Base-by-base conservation (phyloP, 2,329 filamentous ascomycete genomes). In the Aspergillaceae sp. region DNA sequence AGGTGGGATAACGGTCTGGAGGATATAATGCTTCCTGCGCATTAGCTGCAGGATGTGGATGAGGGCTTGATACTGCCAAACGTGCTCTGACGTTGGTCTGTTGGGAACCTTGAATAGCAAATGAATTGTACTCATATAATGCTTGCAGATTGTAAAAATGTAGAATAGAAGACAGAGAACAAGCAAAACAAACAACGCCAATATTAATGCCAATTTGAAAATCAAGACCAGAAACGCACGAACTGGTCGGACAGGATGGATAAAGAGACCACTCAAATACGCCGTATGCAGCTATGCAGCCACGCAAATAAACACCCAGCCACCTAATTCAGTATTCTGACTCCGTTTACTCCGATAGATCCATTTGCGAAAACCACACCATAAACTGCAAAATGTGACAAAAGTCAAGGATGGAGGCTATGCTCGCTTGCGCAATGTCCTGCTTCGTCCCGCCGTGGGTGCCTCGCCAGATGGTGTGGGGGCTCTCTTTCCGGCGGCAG, bases 361-460 rank as follows among this genome's bases (percentile, higher is more conserved):
- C 19, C 19, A 19, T 19, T 19, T 19, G 19, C 19, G 19, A 19
- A 19, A 19, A 19, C 2, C 19, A 26, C n/a, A 38, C 19, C 19
- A 28, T 3, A 19, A 38, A 27, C 36, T 28, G 11, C 36, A 38
- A 4, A 38, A 38, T 11, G 4, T 10, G 10, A 38, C 4, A 8
- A 36, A 7, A 36, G 7, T 19, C 7, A n/a, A 36, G 6, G 29
- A 47, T 26, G 28, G 9, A 19, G 7, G 41, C 51, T 62, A 69
- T 27, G 57, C 62, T 11, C 67, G 62, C 52, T 69, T 72, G 40
- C 70, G 66, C 48, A 73, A 53, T 8, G 67, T 63, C 43, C 70
- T 61, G 30, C 64, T 19, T 19, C 19, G 64, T 19, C 64, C 63
- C 7, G 61, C 51, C 30, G 63, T 51, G 5, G 63, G 50, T 29